phyloP scores from a whole-genome alignment of 257 asterid genomes.

The Cruciata laevipes region DNA sequence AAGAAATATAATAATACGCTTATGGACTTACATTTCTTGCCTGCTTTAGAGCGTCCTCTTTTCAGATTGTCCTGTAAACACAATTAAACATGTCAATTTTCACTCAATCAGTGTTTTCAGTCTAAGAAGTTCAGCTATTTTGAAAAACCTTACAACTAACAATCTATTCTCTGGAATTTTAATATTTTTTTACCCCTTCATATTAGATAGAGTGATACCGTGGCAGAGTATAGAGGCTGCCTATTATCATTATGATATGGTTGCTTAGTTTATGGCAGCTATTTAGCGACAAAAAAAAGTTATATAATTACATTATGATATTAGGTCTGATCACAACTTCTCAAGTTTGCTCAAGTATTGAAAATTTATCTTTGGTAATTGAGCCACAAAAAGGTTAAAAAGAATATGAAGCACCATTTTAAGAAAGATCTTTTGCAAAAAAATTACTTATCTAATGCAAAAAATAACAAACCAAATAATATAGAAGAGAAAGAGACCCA shows the following conservation, averaged over 20 bases:
- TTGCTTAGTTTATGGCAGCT: neutral
- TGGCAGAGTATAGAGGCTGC: neutral
- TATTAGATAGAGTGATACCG: neutral
- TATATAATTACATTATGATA: too few species aligned
- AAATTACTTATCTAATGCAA: too few species aligned
- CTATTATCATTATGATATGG: too few species aligned
- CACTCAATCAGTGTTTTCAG: neutral
- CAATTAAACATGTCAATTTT: constrained; percentile 11
- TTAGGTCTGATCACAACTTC: neutral
- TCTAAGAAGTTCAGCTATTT: neutral
- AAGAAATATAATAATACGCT: neutral
- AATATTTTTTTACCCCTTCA: neutral
- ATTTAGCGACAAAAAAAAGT: neutral
- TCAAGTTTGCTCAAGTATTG: neutral
- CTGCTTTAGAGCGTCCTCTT: constrained; percentile 30
- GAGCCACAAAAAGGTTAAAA: too few species aligned
- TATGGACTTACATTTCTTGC: constrained; percentile 46
- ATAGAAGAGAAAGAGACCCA: neutral
- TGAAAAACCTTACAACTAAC: neutral
- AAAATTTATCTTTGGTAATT: too few species aligned
- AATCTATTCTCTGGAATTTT: too few species aligned
- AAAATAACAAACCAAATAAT: too few species aligned
- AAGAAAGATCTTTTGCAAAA: too few species aligned
- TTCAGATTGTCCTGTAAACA: constrained; percentile 44
- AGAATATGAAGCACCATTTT: too few species aligned